Conservation (phyloP, 495 filamentous ascomycete species). For the Parathielavia hyrcaniae region DNA sequence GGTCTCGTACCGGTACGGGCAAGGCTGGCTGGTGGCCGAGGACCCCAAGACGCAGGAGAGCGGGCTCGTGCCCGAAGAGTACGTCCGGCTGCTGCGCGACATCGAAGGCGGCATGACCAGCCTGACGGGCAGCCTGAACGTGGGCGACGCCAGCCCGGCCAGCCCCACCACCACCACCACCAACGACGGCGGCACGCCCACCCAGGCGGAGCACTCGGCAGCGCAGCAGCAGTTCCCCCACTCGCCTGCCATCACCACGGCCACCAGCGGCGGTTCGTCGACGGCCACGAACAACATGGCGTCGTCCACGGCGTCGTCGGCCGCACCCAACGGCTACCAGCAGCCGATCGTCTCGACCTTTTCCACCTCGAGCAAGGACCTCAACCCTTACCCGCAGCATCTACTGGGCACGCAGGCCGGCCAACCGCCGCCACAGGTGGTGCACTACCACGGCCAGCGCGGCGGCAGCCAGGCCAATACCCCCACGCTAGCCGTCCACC, state of each 20-base stretch:
- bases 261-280: conserved; percentile 26
- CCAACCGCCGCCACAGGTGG: conserved; percentile 55
- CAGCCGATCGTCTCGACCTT: conserved; percentile 67
- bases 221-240: conserved; percentile 34
- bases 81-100: conserved; percentile 86
- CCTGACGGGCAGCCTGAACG: conserved; percentile 41
- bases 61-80: conserved; percentile 92
- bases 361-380: conserved; percentile 67
- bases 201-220: conserved; percentile 45
- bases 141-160: conserved; percentile 28
- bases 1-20: conserved; percentile 90
- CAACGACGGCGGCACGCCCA: conserved; percentile 48
- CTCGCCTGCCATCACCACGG: conserved; percentile 39
- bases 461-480: conserved; percentile 57
- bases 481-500: conserved; percentile 44
- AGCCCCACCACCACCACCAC: conserved; percentile 40
- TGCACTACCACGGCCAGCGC: conserved; percentile 54
- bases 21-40: conserved; percentile 95
- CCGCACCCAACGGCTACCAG: conserved; percentile 48
- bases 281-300: conserved; percentile 10
- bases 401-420: conserved; percentile 51
- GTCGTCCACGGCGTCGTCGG: conserved; percentile 22
- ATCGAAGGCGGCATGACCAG: conserved; percentile 65
- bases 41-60: conserved; percentile 83
- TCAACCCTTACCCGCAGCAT: conserved; percentile 64